A percentile compares a stretch with the other conserved stretches of the same genome.
Evolutionary conservation across 2,329 filamentous ascomycete genomes (phyloP).

Genomic region (Knufia fluminis): DNA sequence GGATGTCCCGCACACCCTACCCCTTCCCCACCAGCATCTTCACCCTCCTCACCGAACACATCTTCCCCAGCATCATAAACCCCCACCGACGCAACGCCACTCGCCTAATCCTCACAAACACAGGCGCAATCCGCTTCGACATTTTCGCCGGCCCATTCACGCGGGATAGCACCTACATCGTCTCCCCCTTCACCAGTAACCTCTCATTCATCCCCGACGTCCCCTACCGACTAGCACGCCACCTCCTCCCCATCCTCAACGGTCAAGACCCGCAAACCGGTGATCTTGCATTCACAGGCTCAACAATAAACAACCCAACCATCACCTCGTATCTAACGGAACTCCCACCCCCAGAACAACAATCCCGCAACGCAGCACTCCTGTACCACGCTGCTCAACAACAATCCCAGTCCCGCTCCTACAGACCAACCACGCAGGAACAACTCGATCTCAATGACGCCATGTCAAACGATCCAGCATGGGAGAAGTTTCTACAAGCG

Average conservation of each 20-base stretch:
- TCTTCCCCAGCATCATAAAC: constrained; percentile 62
- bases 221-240: constrained; percentile 63
- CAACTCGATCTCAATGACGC: too few species aligned
- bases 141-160: constrained; percentile 91
- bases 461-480: too few species aligned
- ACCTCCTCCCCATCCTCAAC: constrained; percentile 54
- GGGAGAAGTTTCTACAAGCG: not conserved
- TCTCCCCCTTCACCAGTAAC: constrained; percentile 78
- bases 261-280: constrained; percentile 36
- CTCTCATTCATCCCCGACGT: constrained; percentile 72
- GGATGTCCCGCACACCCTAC: constrained; percentile 72
- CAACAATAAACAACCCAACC: too few species aligned
- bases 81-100: constrained; percentile 51
- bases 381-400: not conserved
- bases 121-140: constrained; percentile 86
- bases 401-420: not conserved
- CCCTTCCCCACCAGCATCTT: constrained; percentile 67
- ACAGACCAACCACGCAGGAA: too few species aligned
- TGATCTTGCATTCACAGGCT: too few species aligned
- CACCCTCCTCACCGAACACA: constrained; percentile 64
- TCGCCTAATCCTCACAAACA: constrained; percentile 71
- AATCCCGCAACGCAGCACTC: constrained; percentile 16
- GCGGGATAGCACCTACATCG: constrained; percentile 71
- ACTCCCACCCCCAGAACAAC: constrained; percentile 36
- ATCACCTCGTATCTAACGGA: constrained; percentile 14